phyloP scores from a whole-genome alignment of 225 moss, liverwort and hornwort genomes.

The Antitrichia curtipendula region DNA sequence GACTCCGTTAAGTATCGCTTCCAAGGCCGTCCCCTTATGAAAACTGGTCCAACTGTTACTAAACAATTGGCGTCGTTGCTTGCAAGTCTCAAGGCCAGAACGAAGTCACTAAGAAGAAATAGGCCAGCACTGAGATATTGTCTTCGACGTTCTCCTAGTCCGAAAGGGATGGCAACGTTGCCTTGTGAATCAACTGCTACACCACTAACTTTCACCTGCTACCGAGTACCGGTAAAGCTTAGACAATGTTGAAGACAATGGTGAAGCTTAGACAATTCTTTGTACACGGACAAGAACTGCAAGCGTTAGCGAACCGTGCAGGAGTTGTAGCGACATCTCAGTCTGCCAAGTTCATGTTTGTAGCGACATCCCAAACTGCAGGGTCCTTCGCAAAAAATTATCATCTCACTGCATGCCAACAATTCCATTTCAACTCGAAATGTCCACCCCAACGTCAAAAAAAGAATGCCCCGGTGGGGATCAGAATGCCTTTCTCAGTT shows the following conservation, averaged over 20 bases:
- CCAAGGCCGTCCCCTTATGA: background rate
- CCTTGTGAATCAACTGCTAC: background rate
- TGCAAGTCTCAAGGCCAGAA: background rate
- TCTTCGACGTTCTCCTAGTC: no score
- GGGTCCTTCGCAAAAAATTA: background rate
- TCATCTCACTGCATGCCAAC: background rate
- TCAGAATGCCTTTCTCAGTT: background rate
- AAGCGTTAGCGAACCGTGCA: background rate
- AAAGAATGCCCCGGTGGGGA: background rate
- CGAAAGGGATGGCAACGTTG: background rate
- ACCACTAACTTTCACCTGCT: background rate
- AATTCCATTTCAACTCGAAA: background rate
- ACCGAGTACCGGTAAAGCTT: background rate
- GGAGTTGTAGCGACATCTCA: background rate
- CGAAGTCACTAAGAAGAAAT: background rate
- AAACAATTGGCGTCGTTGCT: background rate
- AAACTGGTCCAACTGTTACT: background rate
- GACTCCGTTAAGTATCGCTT: background rate
- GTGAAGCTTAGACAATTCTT: background rate
- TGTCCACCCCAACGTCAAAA: no score
- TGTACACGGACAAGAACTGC: background rate
- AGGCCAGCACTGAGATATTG: background rate
- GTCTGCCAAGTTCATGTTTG: background rate
- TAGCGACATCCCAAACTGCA: background rate
- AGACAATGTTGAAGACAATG: no score